These are phyloP conservation scores for Esteya vermicola DNA, from an alignment of 2,329 filamentous ascomycete species.

Conservation along the genomic window DNA sequence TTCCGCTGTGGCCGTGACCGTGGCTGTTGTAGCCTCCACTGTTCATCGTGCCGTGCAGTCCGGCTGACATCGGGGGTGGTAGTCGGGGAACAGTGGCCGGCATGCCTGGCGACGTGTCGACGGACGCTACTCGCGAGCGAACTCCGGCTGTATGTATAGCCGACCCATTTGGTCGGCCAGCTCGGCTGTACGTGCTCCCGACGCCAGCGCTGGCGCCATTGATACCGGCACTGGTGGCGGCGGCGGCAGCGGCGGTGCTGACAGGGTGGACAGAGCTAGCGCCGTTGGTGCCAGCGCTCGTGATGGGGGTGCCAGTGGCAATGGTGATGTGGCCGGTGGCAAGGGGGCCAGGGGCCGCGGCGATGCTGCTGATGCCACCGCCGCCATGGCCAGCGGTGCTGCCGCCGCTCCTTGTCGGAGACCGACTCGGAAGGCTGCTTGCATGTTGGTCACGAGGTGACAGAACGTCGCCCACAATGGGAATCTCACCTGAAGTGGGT, in stretches of 20 bases:
- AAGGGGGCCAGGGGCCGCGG: too few species aligned
- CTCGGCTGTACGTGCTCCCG: constrained; percentile 20
- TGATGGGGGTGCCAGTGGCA: not conserved
- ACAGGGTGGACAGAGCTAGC: not conserved
- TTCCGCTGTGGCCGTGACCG: too few species aligned
- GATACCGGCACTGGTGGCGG: not conserved
- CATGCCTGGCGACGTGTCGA: not conserved
- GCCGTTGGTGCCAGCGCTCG: not conserved
- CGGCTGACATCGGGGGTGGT: constrained; percentile 15
- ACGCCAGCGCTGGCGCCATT: not conserved
- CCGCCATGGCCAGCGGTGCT: constrained; percentile 1
- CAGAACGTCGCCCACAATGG: constrained; percentile 44
- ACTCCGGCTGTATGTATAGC: constrained; percentile 37
- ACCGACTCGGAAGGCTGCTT: constrained; percentile 29
- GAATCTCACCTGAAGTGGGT: constrained; percentile 60
- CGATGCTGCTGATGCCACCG: not conserved
- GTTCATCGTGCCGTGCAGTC: not conserved
- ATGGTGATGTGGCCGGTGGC: not conserved
- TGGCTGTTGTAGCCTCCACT: too few species aligned
- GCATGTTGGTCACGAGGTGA: constrained; percentile 36
- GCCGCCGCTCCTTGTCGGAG: constrained; percentile 25
- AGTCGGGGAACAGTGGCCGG: constrained; percentile 17
- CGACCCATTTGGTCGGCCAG: constrained; percentile 30
- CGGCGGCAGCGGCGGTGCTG: not conserved
- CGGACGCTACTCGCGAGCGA: constrained; percentile 28